phyloP scores from a whole-genome alignment of 176 grass and related monocot species.

The Triticum urartu region DNA sequence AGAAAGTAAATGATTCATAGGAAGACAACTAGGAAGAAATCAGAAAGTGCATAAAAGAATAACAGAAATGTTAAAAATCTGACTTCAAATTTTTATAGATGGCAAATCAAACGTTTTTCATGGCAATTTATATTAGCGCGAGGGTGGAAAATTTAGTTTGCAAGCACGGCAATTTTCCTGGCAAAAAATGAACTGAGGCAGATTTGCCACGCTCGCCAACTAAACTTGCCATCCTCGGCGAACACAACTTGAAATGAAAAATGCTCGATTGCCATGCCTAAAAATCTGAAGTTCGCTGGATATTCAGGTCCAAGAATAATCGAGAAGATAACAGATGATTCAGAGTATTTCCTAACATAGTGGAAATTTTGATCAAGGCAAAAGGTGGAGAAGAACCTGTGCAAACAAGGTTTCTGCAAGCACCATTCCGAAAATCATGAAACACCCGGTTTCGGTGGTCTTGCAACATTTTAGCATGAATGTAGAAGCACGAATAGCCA shows the following conservation, averaged over 20 bases:
- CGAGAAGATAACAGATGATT: not conserved
- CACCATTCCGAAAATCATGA: constrained; percentile 96
- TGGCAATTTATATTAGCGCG: no score
- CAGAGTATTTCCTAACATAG: not conserved
- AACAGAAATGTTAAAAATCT: not conserved
- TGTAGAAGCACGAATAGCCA: constrained; percentile 94
- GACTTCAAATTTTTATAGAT: no score
- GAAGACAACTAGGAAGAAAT: not conserved
- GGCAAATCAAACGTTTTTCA: no score
- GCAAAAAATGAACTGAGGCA: no score
- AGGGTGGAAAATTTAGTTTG: no score
- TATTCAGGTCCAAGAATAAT: not conserved
- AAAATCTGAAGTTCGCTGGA: no score
- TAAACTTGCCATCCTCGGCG: no score
- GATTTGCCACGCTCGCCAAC: no score
- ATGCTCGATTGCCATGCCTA: no score
- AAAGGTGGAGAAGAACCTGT: constrained; percentile 50
- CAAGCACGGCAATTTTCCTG: no score
- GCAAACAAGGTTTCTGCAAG: constrained; percentile 94
- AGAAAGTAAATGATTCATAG: not conserved
- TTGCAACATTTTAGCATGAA: constrained; percentile 98
- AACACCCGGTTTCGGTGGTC: constrained; percentile 90
- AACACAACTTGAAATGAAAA: no score
- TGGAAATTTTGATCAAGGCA: constrained; percentile 4
- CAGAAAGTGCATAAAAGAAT: not conserved